Percentiles rank a stretch among this genome's conserved stretches.
Conservation (phyloP, 768 basidiomycete genomes). For the Tephrocybe sp. region DNA sequence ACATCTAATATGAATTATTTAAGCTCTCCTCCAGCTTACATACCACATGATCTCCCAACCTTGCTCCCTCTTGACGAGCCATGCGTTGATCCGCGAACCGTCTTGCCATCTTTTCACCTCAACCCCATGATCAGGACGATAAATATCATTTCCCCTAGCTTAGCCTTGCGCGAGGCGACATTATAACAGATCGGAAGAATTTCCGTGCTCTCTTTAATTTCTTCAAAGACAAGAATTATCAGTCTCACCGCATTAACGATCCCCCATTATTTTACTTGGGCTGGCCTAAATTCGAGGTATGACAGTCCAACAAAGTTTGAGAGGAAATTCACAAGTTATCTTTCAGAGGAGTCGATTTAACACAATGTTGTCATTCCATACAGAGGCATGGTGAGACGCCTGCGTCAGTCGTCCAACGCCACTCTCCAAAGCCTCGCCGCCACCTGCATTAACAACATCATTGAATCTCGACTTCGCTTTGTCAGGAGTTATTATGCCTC, state of each 20-base stretch:
- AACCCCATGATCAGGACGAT: slow-evolving; percentile 15
- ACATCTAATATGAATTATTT: background rate
- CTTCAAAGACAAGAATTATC: background rate
- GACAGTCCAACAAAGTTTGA: slow-evolving; percentile 14
- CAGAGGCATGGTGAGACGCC: slow-evolving; percentile 26
- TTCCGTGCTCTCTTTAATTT: slow-evolving; percentile 17
- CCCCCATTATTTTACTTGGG: slow-evolving; percentile 18
- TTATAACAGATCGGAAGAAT: slow-evolving; percentile 18
- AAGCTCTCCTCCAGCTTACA: slow-evolving; percentile 18
- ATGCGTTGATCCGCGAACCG: slow-evolving; percentile 12
- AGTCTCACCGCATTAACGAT: slow-evolving; percentile 13
- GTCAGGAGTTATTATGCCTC: slow-evolving; percentile 11
- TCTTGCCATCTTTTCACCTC: slow-evolving; percentile 13
- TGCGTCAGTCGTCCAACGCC: slow-evolving; percentile 14
- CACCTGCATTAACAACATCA: slow-evolving; percentile 2
- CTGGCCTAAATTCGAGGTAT: slow-evolving; percentile 14
- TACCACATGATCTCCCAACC: slow-evolving; percentile 13
- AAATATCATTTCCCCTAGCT: slow-evolving; percentile 9
- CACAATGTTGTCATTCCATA: slow-evolving; percentile 18
- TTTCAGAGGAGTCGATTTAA: slow-evolving; percentile 12
- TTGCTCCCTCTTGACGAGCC: slow-evolving; percentile 8
- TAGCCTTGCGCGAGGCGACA: slow-evolving; percentile 12
- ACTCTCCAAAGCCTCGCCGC: background rate
- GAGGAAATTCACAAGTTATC: slow-evolving; percentile 13
- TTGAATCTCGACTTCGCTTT: slow-evolving; percentile 8